Conservation (phyloP, 306 rosid genomes). For the Aeschynomene evenia region DNA sequence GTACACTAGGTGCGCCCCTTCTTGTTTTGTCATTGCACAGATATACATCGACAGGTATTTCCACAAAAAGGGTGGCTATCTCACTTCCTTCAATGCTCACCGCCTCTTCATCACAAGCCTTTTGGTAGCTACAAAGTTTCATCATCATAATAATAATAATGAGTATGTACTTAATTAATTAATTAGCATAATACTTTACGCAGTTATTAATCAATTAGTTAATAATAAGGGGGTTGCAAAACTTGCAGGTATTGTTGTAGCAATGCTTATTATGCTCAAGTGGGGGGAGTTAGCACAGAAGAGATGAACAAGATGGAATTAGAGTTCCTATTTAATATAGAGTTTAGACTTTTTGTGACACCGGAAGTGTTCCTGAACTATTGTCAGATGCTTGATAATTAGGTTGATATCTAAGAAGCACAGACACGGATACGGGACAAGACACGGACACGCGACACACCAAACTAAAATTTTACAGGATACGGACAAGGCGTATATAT, state of each 20-base stretch:
- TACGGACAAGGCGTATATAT: no score
- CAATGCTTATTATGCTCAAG: slow-evolving; percentile 56
- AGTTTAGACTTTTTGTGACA: slow-evolving; percentile 57
- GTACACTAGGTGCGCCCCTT: slow-evolving; percentile 58
- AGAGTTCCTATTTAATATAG: slow-evolving; percentile 53
- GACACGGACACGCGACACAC: no score
- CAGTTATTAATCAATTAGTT: no score
- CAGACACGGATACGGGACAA: no score
- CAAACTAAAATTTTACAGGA: no score
- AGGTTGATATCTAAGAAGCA: not conserved
- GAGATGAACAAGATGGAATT: slow-evolving; percentile 73
- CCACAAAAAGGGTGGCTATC: slow-evolving; percentile 35
- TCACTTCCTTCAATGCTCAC: slow-evolving; percentile 59
- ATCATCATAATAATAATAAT: no score
- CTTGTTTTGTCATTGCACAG: slow-evolving; percentile 61
- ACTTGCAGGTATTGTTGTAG: slow-evolving; percentile 43
- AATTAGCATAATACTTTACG: not conserved
- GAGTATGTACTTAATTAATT: slow-evolving; percentile 34
- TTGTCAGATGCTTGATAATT: slow-evolving; percentile 46
- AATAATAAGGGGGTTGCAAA: not conserved
- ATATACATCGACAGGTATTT: slow-evolving; percentile 64
- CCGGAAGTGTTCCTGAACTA: slow-evolving; percentile 35
- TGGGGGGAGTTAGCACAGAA: slow-evolving; percentile 68
- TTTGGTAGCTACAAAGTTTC: slow-evolving; percentile 63
- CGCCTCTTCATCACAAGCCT: slow-evolving; percentile 63